Evolutionary conservation across 1,284 basidiomycete species (phyloP).

Genomic region (Leccinum colubrinum): DNA sequence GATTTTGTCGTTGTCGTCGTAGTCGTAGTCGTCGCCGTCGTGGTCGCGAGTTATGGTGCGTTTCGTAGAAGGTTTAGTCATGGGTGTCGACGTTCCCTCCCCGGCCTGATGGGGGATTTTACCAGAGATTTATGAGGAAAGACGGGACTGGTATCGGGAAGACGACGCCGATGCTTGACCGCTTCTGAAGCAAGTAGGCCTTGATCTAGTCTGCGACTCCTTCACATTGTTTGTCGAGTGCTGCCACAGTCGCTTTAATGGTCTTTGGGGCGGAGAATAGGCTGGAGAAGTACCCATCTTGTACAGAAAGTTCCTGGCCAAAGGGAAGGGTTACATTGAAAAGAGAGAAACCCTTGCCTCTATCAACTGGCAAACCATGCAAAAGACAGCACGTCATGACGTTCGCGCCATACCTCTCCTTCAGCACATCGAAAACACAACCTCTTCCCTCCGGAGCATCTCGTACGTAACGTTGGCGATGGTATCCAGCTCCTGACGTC

Average conservation of each 20-base stretch:
- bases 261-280: slow-evolving; percentile 16
- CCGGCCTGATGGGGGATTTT: slow-evolving; percentile 15
- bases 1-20: not conserved
- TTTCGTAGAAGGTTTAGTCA: slow-evolving; percentile 19
- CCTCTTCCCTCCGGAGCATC: slow-evolving; percentile 8
- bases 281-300: slow-evolving; percentile 17
- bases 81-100: slow-evolving; percentile 3
- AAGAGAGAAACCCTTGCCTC: slow-evolving; percentile 18
- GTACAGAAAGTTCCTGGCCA: slow-evolving; percentile 22
- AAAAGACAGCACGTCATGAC: slow-evolving; percentile 25
- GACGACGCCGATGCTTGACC: not conserved
- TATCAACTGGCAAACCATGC: slow-evolving; percentile 32
- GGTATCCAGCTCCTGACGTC: slow-evolving; percentile 12
- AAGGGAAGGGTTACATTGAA: not conserved
- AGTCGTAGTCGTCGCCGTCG: not conserved
- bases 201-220: slow-evolving; percentile 26
- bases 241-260: slow-evolving; percentile 18
- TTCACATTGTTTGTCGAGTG: slow-evolving; percentile 29
- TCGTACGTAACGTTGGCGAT: slow-evolving; percentile 18
- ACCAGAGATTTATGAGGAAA: slow-evolving; percentile 8
- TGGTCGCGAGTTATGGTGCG: slow-evolving; percentile 14
- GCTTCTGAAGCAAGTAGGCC: slow-evolving; percentile 6
- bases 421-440: slow-evolving; percentile 14
- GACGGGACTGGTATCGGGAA: not conserved
- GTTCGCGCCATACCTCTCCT: slow-evolving; percentile 17